Evolutionary conservation across 768 basidiomycete genomes (phyloP).

Genomic region (Tephrocybe sp.): DNA sequence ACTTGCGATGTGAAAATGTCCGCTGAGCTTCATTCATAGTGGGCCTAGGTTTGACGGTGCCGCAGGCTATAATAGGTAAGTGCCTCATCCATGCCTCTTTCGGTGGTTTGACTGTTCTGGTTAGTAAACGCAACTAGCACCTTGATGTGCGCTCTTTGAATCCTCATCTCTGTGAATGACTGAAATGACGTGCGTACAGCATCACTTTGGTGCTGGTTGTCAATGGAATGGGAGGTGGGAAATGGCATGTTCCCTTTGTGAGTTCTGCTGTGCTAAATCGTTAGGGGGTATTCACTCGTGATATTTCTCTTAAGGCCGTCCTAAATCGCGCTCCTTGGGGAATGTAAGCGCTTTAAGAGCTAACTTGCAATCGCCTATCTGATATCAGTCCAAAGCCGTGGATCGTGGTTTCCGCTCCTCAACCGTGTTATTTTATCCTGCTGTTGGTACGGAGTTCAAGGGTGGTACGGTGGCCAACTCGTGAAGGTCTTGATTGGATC

Average conservation of each 20-base stretch:
- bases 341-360: constrained; percentile 15
- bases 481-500: constrained; percentile 31
- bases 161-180: neutral
- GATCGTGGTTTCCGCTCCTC: constrained; percentile 27
- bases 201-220: constrained; percentile 26
- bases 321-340: constrained; percentile 28
- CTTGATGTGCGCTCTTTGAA: constrained; percentile 1
- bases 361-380: neutral
- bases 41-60: constrained; percentile 27
- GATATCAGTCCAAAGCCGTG: constrained; percentile 17
- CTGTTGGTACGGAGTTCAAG: constrained; percentile 30
- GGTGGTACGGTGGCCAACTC: constrained; percentile 32
- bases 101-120: too few species aligned
- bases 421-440: constrained; percentile 32
- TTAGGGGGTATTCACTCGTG: neutral
- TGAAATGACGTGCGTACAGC: neutral
- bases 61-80: constrained; percentile 26
- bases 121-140: constrained; percentile 11
- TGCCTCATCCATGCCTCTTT: neutral
- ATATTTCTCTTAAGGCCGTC: constrained; percentile 18
- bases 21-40: constrained; percentile 13
- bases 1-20: neutral
- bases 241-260: constrained; percentile 33
- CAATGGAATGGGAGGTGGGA: constrained; percentile 29
- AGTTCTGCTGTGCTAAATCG: neutral